These are phyloP conservation scores for Leptographium wingfieldii DNA, from an alignment of 2,329 filamentous ascomycete species.

Conservation along the genomic window DNA sequence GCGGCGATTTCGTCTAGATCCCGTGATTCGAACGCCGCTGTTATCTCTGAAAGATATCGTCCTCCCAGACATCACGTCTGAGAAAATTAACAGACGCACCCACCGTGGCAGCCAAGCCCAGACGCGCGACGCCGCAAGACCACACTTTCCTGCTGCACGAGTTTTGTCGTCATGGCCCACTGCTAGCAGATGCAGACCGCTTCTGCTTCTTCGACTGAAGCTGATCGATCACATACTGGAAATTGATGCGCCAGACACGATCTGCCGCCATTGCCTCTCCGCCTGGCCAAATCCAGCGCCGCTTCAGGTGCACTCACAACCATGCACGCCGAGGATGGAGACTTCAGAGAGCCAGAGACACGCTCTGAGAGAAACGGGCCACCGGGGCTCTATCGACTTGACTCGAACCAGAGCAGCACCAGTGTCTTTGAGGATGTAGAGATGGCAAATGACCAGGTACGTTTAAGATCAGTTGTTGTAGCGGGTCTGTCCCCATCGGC, in stretches of 20 bases:
- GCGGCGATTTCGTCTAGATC: background rate
- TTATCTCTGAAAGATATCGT: background rate
- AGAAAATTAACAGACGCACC: background rate
- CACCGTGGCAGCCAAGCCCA: background rate
- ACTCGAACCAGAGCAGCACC: slow-evolving; percentile 58
- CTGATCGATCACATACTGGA: background rate
- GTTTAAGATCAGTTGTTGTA: slow-evolving; percentile 4
- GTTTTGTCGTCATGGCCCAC: background rate
- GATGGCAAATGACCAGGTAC: slow-evolving; percentile 91
- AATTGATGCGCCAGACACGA: background rate
- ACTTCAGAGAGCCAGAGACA: background rate
- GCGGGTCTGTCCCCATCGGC: background rate
- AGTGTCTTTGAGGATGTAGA: slow-evolving; percentile 94
- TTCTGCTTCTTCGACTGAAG: background rate
- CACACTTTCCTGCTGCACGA: background rate
- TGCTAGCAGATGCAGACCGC: background rate
- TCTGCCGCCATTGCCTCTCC: background rate
- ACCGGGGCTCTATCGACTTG: slow-evolving; percentile 44
- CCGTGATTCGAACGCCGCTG: background rate
- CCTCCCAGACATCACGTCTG: background rate
- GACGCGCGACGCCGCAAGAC: background rate
- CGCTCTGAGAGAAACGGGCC: background rate
- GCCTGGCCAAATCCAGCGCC: background rate
- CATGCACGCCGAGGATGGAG: background rate
- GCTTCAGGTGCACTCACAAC: background rate